Conservation (phyloP, 768 basidiomycete species). For the Glaciozyma martinii region DNA sequence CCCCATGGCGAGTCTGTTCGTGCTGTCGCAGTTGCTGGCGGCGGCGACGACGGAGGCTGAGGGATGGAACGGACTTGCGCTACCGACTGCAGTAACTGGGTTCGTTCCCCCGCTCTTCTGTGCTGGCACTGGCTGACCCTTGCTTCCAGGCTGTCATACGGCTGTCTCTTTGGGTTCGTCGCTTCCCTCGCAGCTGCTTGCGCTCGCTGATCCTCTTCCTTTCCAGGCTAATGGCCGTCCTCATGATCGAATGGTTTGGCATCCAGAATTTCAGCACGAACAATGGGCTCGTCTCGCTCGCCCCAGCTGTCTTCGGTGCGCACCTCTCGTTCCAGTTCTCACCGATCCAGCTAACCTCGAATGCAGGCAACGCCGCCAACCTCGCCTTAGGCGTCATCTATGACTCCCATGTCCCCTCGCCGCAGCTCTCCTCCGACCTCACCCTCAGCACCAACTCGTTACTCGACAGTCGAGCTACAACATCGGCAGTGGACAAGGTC, state of each 20-base stretch:
- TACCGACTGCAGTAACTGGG: constrained; percentile 12
- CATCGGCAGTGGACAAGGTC: not conserved
- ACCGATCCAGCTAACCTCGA: no score
- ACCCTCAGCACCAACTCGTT: not conserved
- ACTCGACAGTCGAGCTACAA: not conserved
- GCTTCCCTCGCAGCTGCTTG: not conserved
- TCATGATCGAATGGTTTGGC: constrained; percentile 25
- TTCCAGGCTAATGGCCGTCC: constrained; percentile 7
- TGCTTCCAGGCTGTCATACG: constrained; percentile 14
- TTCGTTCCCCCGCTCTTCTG: not conserved
- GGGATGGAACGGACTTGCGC: not conserved
- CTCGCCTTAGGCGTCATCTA: constrained; percentile 5
- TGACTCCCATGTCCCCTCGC: constrained; percentile 15
- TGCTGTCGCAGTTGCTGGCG: constrained; percentile 18
- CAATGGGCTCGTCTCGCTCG: constrained; percentile 9
- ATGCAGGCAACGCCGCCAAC: constrained; percentile 3
- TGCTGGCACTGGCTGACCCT: not conserved
- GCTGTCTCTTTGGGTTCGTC: constrained; percentile 10
- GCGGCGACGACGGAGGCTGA: not conserved
- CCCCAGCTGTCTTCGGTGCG: constrained; percentile 13
- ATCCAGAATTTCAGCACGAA: constrained; percentile 4
- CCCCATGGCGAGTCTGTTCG: constrained; percentile 17
- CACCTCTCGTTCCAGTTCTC: no score
- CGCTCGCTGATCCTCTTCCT: not conserved
- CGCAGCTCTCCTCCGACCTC: not conserved